Evolutionary conservation across 2,329 filamentous ascomycete species (phyloP).

Genomic region (Aureobasidium sp.): DNA sequence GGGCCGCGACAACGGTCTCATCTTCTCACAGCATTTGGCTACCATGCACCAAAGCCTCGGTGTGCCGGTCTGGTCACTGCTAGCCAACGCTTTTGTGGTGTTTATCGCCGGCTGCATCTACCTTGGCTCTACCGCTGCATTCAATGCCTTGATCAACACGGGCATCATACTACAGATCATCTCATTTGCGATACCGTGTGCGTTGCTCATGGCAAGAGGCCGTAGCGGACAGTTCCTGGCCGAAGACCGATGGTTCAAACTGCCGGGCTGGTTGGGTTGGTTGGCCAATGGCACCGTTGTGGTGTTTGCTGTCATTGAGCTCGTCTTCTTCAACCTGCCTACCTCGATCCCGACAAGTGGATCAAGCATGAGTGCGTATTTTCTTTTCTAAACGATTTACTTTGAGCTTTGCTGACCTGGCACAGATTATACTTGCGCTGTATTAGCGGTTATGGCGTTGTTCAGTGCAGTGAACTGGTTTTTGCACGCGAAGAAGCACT

Average conservation of each 20-base stretch:
- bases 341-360: not conserved
- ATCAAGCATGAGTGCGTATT: conserved; percentile 2
- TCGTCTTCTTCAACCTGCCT: conserved; percentile 15
- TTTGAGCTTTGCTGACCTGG: not conserved
- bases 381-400: too few species aligned
- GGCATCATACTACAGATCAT: conserved; percentile 17
- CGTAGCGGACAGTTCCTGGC: conserved; percentile 8
- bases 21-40: conserved; percentile 42
- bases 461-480: not conserved
- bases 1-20: conserved; percentile 49
- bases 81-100: conserved; percentile 41
- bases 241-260: conserved; percentile 13
- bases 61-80: conserved; percentile 47
- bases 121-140: conserved; percentile 18
- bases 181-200: conserved; percentile 17
- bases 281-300: conserved; percentile 12
- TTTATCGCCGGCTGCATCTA: conserved; percentile 27
- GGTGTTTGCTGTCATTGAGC: conserved; percentile 9
- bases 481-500: not conserved
- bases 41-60: conserved; percentile 41
- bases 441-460: not conserved
- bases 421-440: conserved; percentile 7
- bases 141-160: conserved; percentile 18
- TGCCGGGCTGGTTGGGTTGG: conserved; percentile 13
- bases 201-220: conserved; percentile 14